Evolutionary conservation across 306 rosid genomes (phyloP).

Genomic region (Corylus avellana): DNA sequence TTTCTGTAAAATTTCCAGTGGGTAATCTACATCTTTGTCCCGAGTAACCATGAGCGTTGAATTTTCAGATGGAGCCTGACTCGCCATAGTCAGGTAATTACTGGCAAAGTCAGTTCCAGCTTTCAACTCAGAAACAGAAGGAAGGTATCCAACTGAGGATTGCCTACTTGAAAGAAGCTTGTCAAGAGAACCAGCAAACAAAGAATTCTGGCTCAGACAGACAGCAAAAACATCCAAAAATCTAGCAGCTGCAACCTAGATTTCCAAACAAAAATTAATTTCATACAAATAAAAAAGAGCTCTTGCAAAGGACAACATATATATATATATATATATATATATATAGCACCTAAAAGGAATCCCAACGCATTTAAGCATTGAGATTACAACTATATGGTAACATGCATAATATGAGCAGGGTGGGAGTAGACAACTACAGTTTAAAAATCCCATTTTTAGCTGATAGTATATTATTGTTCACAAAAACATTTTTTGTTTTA

Average conservation of each 20-base stretch:
- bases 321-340: background rate
- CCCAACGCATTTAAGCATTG: background rate
- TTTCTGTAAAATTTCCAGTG: slow-evolving; percentile 32
- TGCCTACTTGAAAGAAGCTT: slow-evolving; percentile 52
- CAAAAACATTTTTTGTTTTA: no score
- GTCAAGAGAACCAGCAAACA: slow-evolving; percentile 74
- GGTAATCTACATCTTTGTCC: slow-evolving; percentile 43
- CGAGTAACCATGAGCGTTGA: slow-evolving; percentile 40
- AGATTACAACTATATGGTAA: background rate
- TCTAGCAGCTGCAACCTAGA: slow-evolving; percentile 59
- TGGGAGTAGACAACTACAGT: background rate
- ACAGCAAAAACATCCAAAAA: slow-evolving; percentile 6
- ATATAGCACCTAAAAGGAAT: background rate
- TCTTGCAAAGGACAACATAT: background rate
- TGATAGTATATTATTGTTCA: background rate
- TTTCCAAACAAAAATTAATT: slow-evolving; percentile 30
- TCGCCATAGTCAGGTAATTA: slow-evolving; percentile 40
- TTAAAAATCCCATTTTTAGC: background rate
- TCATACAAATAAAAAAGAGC: slow-evolving; percentile 15
- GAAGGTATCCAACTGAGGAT: slow-evolving; percentile 74
- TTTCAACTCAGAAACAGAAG: slow-evolving; percentile 78
- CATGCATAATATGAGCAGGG: background rate
- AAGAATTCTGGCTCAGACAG: slow-evolving; percentile 59
- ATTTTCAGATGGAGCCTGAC: slow-evolving; percentile 41
- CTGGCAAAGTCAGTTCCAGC: slow-evolving; percentile 54